These are phyloP conservation scores for Phtheirospermum japonicum DNA, from an alignment of 257 asterid species.

Conservation along the genomic window DNA sequence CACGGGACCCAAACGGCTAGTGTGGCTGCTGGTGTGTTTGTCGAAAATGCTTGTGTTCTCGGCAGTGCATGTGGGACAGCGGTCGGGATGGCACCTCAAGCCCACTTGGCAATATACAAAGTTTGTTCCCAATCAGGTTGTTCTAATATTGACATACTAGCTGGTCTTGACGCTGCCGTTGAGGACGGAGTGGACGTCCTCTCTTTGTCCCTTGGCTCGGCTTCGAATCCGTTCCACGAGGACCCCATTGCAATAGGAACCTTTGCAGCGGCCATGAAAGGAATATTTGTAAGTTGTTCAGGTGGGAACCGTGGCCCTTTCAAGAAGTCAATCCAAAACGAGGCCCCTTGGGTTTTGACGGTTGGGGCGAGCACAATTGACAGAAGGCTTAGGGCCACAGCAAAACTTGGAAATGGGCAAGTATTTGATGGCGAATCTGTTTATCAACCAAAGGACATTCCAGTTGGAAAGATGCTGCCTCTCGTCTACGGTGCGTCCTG, in stretches of 20 bases:
- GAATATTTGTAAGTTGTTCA: constrained; percentile 34
- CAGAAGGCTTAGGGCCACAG: constrained; percentile 27
- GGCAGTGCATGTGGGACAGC: constrained; percentile 45
- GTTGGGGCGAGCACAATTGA: constrained; percentile 37
- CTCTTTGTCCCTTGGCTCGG: constrained; percentile 28
- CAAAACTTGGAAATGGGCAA: constrained; percentile 18
- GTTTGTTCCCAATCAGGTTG: constrained; percentile 26
- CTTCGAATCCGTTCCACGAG: background rate
- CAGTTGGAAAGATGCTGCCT: constrained; percentile 12
- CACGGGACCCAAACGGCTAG: constrained; percentile 51
- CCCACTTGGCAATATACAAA: constrained; percentile 37
- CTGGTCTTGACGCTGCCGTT: constrained; percentile 32
- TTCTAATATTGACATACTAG: constrained; percentile 27
- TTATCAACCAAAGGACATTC: constrained; percentile 27
- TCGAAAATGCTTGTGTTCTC: constrained; percentile 28
- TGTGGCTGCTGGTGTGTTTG: constrained; percentile 47
- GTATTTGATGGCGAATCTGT: constrained; percentile 25
- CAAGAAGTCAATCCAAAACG: constrained; percentile 13
- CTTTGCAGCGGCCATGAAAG: constrained; percentile 28
- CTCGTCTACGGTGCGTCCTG: constrained; percentile 27
- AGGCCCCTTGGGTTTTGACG: constrained; percentile 32
- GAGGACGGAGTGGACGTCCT: constrained; percentile 37
- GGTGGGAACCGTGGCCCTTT: constrained; percentile 35
- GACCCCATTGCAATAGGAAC: constrained; percentile 26
- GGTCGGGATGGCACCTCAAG: constrained; percentile 30